Evolutionary conservation across 805 yeast species (phyloP), one percentile per base, ranked within the genome.

Genomic region (Starmerella tilneyi): DNA sequence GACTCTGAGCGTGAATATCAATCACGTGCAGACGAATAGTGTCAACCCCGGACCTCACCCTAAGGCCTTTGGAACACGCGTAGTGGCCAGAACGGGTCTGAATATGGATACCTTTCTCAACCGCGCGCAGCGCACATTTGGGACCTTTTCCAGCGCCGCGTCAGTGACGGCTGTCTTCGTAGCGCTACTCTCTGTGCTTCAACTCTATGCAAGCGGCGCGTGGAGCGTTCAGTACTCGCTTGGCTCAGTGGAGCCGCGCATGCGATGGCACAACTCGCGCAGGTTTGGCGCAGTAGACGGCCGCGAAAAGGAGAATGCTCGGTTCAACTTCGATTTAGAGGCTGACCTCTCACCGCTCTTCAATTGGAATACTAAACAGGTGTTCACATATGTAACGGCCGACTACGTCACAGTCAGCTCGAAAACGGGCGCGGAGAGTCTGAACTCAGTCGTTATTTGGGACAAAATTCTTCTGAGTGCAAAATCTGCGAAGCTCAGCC

Each of bases 331-430:
- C 57, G 94, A 84, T 60, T 65, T 92, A 38, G 76, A 75, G 15
- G 61, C 65, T 7, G 96, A 89, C 63, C 69, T 89, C 50, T 60
- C 83, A 1, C 79, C 84, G 2, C 70, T 92, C 43, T 88, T 88
- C 73, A 86, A 82, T 63, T 89, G 96, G 96, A 92, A 89, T 65
- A 92, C 98, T 11, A 89, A 89, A 60, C 97, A 89, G 63, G 78
- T 89, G n/a, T 89, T 92, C 58, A 83, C 81, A 5, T 92, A 89
- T 58, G 69, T 92, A 51, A 83, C 94, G 3, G 94, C 94, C 1
- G 89, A 84, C 58, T 88, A 88, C 56, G 94, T 70, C 33, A 71
- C 68, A 1, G 58, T 58, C 41, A 55, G 63, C 47, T 36, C 35
- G 20, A 41, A 41, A 15, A 40, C 48, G 9, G 52, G 50, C 28